Evolutionary conservation across 106 monocot species (phyloP).

Genomic region (Iris macrosiphon): DNA sequence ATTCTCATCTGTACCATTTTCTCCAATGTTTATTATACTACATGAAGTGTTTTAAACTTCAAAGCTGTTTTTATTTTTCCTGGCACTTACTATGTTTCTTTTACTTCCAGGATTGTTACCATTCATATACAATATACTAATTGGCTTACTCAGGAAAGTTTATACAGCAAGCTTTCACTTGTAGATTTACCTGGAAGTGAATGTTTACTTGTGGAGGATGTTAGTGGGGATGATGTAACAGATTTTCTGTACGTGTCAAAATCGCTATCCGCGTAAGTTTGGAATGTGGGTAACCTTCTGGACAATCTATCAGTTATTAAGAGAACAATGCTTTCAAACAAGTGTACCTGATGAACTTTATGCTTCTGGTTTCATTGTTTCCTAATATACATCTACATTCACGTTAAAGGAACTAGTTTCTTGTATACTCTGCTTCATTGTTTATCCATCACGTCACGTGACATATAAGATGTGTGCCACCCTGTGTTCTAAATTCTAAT

Average conservation of each 20-base stretch:
- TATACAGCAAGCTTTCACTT: slow-evolving; percentile 84
- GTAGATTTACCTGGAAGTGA: slow-evolving; percentile 95
- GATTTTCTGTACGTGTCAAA: slow-evolving; percentile 87
- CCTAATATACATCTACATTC: neutral
- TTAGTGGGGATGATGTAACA: slow-evolving; percentile 59
- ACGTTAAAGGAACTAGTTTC: neutral
- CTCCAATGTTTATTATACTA: too few relatives aligned
- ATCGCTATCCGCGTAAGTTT: slow-evolving; percentile 93
- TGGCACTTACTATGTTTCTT: neutral
- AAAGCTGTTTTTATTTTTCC: neutral
- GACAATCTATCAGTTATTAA: neutral
- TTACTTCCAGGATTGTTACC: slow-evolving; percentile 67
- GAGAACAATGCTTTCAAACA: too few relatives aligned
- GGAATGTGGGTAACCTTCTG: neutral
- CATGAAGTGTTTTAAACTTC: too few relatives aligned
- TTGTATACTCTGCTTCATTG: neutral
- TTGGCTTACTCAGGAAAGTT: slow-evolving; percentile 48
- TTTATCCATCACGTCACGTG: neutral
- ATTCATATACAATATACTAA: slow-evolving; percentile 83
- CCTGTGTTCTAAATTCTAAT: too few relatives aligned
- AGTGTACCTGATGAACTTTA: neutral
- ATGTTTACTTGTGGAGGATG: slow-evolving; percentile 58
- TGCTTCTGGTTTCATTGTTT: neutral
- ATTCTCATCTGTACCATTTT: too few relatives aligned
- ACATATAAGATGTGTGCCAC: neutral